Base-by-base conservation (phyloP, 2,329 filamentous ascomycete genomes). In the Phaeoacremonium minimum region DNA sequence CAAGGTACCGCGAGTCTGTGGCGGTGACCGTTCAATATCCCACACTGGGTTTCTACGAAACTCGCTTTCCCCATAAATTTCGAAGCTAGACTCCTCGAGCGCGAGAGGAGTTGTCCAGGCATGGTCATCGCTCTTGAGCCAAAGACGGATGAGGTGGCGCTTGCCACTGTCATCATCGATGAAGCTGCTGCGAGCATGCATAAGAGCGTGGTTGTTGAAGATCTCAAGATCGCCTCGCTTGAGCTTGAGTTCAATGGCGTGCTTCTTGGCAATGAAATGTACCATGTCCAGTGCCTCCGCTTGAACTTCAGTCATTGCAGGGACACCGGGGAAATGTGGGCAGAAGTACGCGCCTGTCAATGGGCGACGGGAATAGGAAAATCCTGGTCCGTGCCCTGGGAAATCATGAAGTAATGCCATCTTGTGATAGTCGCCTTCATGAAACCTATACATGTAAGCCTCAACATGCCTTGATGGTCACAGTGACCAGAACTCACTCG, bases 361-460 rank as follows among this genome's bases (percentile, higher is more conserved):
- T 2, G 46, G 47, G 9, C 46, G 46, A 17, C 47, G 46, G 6
- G 47, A 50, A 45, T 44, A 50, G n/a, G 43, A 41, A 37, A 50
- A 50, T 22, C 29, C 41, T 3, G 47, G 47, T 5, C 46, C 44
- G 33, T 44, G 47, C 13, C 8, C n/a, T 4, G 18, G 14, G 28
- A 50, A 50, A 34, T 41, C 37, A 34, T 40, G 44, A 11, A 48
- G 38, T 2, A 50, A 38, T 1, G 47, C n/a, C n/a, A n/a, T n/a
- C n/a, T n/a, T n/a, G n/a, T n/a, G n/a, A n/a, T n/a, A n/a, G n/a
- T n/a, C n/a, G n/a, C n/a, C n/a, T n/a, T n/a, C n/a, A n/a, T n/a
- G n/a, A n/a, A n/a, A n/a, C n/a, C n/a, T n/a, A n/a, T n/a, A n/a
- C n/a, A n/a, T n/a, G n/a, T n/a, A n/a, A n/a, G n/a, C n/a, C n/a